Percentiles rank a stretch among this genome's conserved stretches.
Conservation (phyloP, 2,329 filamentous ascomycete species). For the Paracamarosporium sp. region DNA sequence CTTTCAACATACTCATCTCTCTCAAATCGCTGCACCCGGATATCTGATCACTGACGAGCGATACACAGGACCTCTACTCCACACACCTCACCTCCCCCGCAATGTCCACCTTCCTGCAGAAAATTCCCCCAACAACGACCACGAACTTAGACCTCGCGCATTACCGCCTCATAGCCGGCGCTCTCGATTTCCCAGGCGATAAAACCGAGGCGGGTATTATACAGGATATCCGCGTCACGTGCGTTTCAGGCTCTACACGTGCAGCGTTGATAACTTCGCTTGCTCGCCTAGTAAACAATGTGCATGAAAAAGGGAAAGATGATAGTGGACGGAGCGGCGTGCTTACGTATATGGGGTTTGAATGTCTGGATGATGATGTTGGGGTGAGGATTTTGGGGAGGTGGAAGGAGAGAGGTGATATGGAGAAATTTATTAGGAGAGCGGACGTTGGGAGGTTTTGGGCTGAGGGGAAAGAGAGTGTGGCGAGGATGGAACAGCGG, state of each 20-base stretch:
- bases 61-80: slow-evolving; percentile 36
- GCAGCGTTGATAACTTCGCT: background rate
- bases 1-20: background rate
- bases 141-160: slow-evolving; percentile 45
- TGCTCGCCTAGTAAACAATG: background rate
- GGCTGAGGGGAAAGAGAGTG: slow-evolving; percentile 30
- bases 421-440: slow-evolving; percentile 32
- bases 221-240: background rate
- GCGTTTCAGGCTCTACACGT: background rate
- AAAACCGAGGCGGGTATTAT: slow-evolving; percentile 30
- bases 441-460: slow-evolving; percentile 35
- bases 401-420: slow-evolving; percentile 30
- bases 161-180: slow-evolving; percentile 36
- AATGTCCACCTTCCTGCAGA: slow-evolving; percentile 38
- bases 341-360: slow-evolving; percentile 37
- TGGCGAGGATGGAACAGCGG: slow-evolving; percentile 37
- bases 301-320: background rate
- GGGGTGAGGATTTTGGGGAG: slow-evolving; percentile 34
- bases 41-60: background rate
- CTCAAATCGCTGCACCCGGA: background rate
- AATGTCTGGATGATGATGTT: slow-evolving; percentile 36
- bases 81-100: slow-evolving; percentile 39
- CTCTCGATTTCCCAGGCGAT: slow-evolving; percentile 33
- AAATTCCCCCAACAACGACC: slow-evolving; percentile 34
- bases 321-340: slow-evolving; percentile 12